Conservation (phyloP, 768 basidiomycete genomes). For the Serendipita indica region DNA sequence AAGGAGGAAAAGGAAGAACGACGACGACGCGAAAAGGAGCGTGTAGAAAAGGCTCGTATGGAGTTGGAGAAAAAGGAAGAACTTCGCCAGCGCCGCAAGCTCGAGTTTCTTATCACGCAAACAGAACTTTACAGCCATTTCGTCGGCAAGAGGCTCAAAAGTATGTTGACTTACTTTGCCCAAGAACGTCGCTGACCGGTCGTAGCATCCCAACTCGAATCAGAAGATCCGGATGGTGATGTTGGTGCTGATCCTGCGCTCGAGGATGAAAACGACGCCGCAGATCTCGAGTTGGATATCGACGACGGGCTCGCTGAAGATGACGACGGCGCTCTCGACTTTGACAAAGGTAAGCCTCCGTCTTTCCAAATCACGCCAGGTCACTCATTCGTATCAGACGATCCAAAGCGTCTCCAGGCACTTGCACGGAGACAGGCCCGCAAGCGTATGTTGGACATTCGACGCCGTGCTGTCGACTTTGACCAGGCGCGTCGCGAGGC, state of each 20-base stretch:
- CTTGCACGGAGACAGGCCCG: constrained; percentile 85
- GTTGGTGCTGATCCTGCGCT: constrained; percentile 17
- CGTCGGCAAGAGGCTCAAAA: constrained; percentile 91
- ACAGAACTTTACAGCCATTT: constrained; percentile 98
- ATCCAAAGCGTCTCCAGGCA: constrained; percentile 67
- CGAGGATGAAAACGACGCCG: constrained; percentile 8
- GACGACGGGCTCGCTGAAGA: constrained; percentile 46
- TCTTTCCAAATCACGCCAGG: constrained; percentile 5
- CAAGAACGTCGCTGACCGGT: constrained; percentile 6
- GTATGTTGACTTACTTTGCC: constrained; percentile 29
- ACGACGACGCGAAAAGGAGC: constrained; percentile 90
- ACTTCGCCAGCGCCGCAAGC: constrained; percentile 83
- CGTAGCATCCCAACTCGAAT: constrained; percentile 59
- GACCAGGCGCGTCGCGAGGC: constrained; percentile 27
- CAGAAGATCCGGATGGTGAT: constrained; percentile 33
- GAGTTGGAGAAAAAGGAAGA: constrained; percentile 92
- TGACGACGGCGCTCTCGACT: constrained; percentile 57
- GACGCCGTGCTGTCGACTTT: constrained; percentile 67
- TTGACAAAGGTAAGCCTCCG: constrained; percentile 61
- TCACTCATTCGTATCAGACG: constrained; percentile 36
- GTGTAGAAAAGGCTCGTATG: constrained; percentile 67
- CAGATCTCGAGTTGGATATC: constrained; percentile 16
- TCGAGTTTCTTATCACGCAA: constrained; percentile 97
- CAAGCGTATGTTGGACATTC: constrained; percentile 68
- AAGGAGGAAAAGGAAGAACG: constrained; percentile 88